phyloP scores from a whole-genome alignment of 169 alveolate genomes.

The Plasmodium yoelii region DNA sequence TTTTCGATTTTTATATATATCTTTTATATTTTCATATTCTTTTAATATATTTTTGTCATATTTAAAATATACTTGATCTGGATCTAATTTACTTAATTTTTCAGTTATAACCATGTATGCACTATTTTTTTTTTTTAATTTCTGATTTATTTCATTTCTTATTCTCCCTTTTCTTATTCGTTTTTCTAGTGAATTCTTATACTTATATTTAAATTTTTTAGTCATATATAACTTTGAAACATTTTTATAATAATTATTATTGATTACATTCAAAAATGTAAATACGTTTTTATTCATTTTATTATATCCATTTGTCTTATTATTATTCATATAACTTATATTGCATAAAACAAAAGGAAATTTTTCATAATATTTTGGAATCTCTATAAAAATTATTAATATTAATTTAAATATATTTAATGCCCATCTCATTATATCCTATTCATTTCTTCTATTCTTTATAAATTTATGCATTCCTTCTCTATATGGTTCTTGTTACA shows the following conservation, averaged over 20 bases:
- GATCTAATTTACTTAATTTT: conserved; percentile 73
- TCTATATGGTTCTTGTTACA: background rate
- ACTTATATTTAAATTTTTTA: conserved; percentile 59
- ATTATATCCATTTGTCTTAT: background rate
- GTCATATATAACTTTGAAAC: conserved; percentile 61
- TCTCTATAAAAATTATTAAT: conserved; percentile 12
- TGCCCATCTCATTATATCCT: conserved; percentile 33
- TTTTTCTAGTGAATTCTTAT: conserved; percentile 57
- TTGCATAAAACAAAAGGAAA: conserved; percentile 9
- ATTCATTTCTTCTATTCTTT: conserved; percentile 10
- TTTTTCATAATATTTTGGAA: conserved; percentile 17
- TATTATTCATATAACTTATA: background rate
- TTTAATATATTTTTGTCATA: conserved; percentile 75
- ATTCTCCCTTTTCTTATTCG: conserved; percentile 59
- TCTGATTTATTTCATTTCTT: conserved; percentile 69
- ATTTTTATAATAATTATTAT: conserved; percentile 8
- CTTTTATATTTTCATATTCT: conserved; percentile 70
- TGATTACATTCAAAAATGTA: conserved; percentile 16
- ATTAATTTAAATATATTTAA: conserved; percentile 7
- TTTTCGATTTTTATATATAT: conserved; percentile 70
- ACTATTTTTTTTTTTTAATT: conserved; percentile 74
- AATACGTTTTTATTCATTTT: background rate
- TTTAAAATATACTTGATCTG: conserved; percentile 69
- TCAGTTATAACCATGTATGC: conserved; percentile 74
- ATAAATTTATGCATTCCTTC: background rate